Conservation (phyloP, 2,329 filamentous ascomycete genomes). For the Colletotrichum eremochloae region DNA sequence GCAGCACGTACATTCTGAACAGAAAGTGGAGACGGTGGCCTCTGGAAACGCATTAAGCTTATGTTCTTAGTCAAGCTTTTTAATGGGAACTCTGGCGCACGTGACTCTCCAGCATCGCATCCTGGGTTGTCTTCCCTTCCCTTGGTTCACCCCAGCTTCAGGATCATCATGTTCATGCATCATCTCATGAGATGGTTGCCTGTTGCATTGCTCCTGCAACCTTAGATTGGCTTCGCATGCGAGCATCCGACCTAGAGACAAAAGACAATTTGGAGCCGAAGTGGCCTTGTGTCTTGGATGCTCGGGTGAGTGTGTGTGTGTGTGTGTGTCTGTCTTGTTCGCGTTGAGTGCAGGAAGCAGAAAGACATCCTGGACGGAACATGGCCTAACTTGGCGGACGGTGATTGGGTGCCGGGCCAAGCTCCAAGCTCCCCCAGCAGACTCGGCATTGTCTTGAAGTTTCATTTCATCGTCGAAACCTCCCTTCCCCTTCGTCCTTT, state of each 20-base stretch:
- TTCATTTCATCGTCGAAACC: background rate
- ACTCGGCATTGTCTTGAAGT: conserved; percentile 13
- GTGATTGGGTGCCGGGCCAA: conserved; percentile 33
- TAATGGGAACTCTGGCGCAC: background rate
- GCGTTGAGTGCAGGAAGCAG: too few species aligned
- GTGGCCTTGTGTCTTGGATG: too few species aligned
- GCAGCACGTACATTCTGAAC: fast-evolving
- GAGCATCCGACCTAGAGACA: background rate
- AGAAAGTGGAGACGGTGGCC: conserved; percentile 10
- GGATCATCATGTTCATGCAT: too few species aligned
- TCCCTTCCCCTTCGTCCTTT: background rate
- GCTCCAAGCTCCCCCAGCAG: background rate
- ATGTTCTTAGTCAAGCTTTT: conserved; percentile 14
- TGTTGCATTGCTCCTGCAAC: too few species aligned
- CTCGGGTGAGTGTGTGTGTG: too few species aligned
- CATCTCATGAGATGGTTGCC: too few species aligned
- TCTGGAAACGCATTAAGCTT: conserved; percentile 36
- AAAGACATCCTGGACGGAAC: background rate
- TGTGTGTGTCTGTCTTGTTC: background rate
- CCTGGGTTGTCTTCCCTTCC: too few species aligned
- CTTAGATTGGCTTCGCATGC: too few species aligned
- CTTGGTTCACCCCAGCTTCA: too few species aligned
- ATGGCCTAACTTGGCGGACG: conserved; percentile 32
- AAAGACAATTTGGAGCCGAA: background rate
- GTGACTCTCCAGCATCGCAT: conserved; percentile 7